Evolutionary conservation across 2,329 filamentous ascomycete species (phyloP).

Genomic region (Verticillium zaregamsianum): DNA sequence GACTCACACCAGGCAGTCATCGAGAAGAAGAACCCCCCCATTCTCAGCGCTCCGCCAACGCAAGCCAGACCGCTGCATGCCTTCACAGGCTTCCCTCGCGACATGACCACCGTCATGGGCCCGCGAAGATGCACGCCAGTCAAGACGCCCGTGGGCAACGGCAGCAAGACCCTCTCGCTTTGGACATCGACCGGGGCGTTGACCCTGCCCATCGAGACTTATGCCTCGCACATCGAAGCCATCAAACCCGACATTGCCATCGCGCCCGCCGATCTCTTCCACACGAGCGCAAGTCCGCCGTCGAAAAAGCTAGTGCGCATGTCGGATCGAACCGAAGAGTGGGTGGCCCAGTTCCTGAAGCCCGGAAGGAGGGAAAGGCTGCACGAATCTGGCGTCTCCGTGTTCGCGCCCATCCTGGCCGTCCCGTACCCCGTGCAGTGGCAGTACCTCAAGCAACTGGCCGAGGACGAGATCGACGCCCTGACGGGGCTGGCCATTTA

Average conservation of each 20-base stretch:
- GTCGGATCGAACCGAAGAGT: conserved; percentile 79
- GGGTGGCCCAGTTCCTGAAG: conserved; percentile 66
- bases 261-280: conserved; percentile 66
- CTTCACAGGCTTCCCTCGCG: conserved; percentile 70
- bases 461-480: conserved; percentile 48
- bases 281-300: conserved; percentile 47
- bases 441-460: conserved; percentile 72
- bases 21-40: conserved; percentile 47
- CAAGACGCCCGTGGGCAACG: conserved; percentile 65
- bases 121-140: conserved; percentile 76
- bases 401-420: conserved; percentile 69
- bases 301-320: conserved; percentile 77
- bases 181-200: conserved; percentile 85
- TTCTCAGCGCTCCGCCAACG: conserved; percentile 26
- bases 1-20: conserved; percentile 37
- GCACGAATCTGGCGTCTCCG: conserved; percentile 27
- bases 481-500: conserved; percentile 76
- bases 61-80: conserved; percentile 60
- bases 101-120: conserved; percentile 66
- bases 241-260: conserved; percentile 78
- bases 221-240: conserved; percentile 58
- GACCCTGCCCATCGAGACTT: conserved; percentile 64
- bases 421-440: conserved; percentile 71
- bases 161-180: conserved; percentile 66
- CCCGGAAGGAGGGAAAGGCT: conserved; percentile 28